Evolutionary conservation across 2,329 filamentous ascomycete species (phyloP), one percentile per base, ranked within the genome.

Genomic region (Phialophora macrospora): DNA sequence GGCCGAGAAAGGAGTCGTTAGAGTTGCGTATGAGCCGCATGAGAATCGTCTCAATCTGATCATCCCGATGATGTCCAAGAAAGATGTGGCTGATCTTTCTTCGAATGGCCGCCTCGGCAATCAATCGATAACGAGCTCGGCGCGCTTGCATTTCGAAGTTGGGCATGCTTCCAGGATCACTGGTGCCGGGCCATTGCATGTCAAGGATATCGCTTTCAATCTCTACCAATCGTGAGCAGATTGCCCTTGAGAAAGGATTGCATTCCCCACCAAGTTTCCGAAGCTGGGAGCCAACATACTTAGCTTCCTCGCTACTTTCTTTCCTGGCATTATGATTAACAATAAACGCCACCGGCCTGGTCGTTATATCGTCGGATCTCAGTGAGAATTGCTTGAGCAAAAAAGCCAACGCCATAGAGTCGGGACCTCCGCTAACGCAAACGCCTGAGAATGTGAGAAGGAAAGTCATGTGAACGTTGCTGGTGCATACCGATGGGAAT

Each of bases 351-450:
- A 80, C 81, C 22, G 84, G 79, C 14, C 75, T 54, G 63, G 64
- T 57, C 6, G 4, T 32, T 34, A 76, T 51, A 58, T 65, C 64
- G 12, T 70, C 70, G 38, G 34, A 17, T 26, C 38, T 49, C 67
- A 70, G 55, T 72, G 70, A 24, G 63, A 84, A 72, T 54, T 80
- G 77, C 56, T 82, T 83, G 75, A 90, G 91, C 41, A 98, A 84
- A 66, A 83, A 88, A 62, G 93, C 92, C 66, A 99, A 82, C 30
- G 94, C 94, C 93, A 98, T 99, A n/a, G 94, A 98, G 77, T 99
- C 95, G 46, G 95, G 91, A 7, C 95, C 95, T 26, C 95, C 95
- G 74, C 93, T 97, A 67, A 98, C 82, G 17, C 93, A 95, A 65
- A 98, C 57, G 8, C 71, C 71, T 69, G 22, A 11, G 22, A 22